Evolutionary conservation across 148 eudicot genomes (phyloP).

Genomic region (Oxyria digyna): DNA sequence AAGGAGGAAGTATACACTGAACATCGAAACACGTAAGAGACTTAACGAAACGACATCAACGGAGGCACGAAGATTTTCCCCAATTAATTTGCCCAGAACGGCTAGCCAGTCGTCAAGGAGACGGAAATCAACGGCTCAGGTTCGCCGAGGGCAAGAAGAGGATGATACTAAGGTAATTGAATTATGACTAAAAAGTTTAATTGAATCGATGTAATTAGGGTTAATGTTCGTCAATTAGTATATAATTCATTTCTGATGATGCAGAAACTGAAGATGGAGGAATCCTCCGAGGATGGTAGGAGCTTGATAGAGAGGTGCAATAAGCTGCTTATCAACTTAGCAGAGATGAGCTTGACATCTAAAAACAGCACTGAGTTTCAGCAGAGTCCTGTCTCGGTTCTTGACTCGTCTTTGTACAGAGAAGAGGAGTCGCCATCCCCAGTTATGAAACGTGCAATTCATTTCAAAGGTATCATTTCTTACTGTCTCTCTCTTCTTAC

Average conservation of each 20-base stretch:
- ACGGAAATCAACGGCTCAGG: slow-evolving; percentile 27
- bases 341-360: slow-evolving; percentile 43
- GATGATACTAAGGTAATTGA: slow-evolving; percentile 62
- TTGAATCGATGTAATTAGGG: not conserved
- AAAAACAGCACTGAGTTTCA: slow-evolving; percentile 41
- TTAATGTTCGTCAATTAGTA: not conserved
- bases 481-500: not conserved
- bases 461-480: slow-evolving; percentile 64
- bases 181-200: not conserved
- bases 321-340: slow-evolving; percentile 60
- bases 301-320: slow-evolving; percentile 68
- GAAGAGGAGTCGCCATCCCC: slow-evolving; percentile 93
- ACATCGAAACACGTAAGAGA: slow-evolving; percentile 40
- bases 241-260: not conserved
- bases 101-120: slow-evolving; percentile 34
- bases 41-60: slow-evolving; percentile 14
- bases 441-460: slow-evolving; percentile 61
- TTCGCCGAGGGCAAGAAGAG: slow-evolving; percentile 18
- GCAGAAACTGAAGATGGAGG: slow-evolving; percentile 59
- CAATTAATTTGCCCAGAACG: slow-evolving; percentile 42
- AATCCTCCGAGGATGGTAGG: slow-evolving; percentile 38
- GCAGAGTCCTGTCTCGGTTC: slow-evolving; percentile 92
- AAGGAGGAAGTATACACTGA: slow-evolving; percentile 26
- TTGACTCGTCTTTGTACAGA: slow-evolving; percentile 80
- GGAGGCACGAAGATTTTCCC: slow-evolving; percentile 23